A percentile compares a stretch with the other conserved stretches of the same genome.
Evolutionary conservation across 805 yeast species (phyloP).

Genomic region (Allodekkera sacchari): DNA sequence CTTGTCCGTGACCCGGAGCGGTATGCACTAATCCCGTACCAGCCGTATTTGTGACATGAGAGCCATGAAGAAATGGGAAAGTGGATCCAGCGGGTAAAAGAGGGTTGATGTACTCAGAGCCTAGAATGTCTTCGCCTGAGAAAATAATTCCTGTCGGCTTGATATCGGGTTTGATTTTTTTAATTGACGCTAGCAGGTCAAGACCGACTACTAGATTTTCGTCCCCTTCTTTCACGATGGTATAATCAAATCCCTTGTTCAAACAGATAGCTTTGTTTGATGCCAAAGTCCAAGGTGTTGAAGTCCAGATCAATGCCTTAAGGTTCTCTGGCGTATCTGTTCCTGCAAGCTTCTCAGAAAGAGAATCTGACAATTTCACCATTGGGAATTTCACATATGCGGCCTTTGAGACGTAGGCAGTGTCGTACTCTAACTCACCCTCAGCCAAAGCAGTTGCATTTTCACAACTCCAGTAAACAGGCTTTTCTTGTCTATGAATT

Average conservation of each 20-base stretch:
- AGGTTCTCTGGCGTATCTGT: conserved; percentile 9
- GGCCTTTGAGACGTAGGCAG: conserved; percentile 59
- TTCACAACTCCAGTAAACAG: conserved; percentile 97
- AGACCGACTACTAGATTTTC: conserved; percentile 52
- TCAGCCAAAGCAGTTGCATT: conserved; percentile 93
- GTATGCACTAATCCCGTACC: conserved; percentile 97
- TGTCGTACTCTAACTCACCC: conserved; percentile 86
- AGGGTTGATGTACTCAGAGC: conserved; percentile 48
- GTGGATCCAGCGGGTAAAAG: conserved; percentile 24
- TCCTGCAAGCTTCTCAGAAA: conserved; percentile 11
- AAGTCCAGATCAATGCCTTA: conserved; percentile 77
- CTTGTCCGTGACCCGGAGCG: conserved; percentile 97
- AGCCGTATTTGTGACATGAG: conserved; percentile 68
- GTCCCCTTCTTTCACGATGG: conserved; percentile 30
- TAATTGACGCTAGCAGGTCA: conserved; percentile 34
- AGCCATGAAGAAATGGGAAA: conserved; percentile 67
- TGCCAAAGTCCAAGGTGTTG: conserved; percentile 96
- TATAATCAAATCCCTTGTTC: conserved; percentile 51
- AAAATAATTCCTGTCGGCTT: conserved; percentile 21
- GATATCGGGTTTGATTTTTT: conserved; percentile 22
- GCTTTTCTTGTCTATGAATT: conserved; percentile 79
- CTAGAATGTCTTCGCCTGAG: conserved; percentile 34
- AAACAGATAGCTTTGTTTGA: conserved; percentile 80
- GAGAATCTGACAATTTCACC: conserved; percentile 13
- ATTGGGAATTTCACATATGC: conserved; percentile 63